Evolutionary conservation across 495 filamentous ascomycete species (phyloP).

Genomic region (Filosporella fistucella): DNA sequence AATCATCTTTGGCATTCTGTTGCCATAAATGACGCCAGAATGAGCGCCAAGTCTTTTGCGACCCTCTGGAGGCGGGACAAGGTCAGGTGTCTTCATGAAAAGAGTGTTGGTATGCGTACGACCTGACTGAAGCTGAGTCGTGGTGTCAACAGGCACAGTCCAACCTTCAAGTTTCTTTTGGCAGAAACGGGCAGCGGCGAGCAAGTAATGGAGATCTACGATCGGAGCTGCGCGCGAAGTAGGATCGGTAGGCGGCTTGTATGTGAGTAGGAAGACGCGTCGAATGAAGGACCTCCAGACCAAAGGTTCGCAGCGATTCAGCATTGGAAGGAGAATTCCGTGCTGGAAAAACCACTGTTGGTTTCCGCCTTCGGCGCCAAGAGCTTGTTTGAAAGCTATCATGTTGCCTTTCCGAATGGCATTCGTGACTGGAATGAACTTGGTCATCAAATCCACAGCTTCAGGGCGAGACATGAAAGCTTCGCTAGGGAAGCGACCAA

Average conservation of each 20-base stretch:
- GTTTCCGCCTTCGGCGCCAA: slow-evolving; percentile 36
- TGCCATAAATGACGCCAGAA: slow-evolving; percentile 45
- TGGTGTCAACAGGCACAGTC: slow-evolving; percentile 22
- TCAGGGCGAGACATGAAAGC: slow-evolving; percentile 66
- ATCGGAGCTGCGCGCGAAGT: slow-evolving; percentile 49
- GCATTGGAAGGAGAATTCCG: slow-evolving; percentile 67
- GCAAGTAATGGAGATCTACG: slow-evolving; percentile 49
- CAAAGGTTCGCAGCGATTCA: slow-evolving; percentile 69
- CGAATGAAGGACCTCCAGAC: slow-evolving; percentile 83
- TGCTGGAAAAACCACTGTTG: slow-evolving; percentile 72
- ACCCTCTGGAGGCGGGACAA: slow-evolving; percentile 39
- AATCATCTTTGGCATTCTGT: slow-evolving; percentile 48
- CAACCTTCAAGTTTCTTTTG: slow-evolving; percentile 50
- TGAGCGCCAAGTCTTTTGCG: slow-evolving; percentile 41
- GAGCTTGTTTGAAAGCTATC: slow-evolving; percentile 64
- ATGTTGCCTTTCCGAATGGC: slow-evolving; percentile 80
- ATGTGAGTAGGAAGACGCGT: slow-evolving; percentile 62
- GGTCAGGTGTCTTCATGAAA: slow-evolving; percentile 24
- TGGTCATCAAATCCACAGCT: slow-evolving; percentile 59
- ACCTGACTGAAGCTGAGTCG: slow-evolving; percentile 17
- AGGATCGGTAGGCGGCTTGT: slow-evolving; percentile 47
- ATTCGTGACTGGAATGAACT: slow-evolving; percentile 68
- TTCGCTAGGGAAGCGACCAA: slow-evolving; percentile 76
- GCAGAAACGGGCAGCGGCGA: slow-evolving; percentile 42
- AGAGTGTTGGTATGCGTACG: slow-evolving; percentile 15